Base-by-base conservation (phyloP, 192 early-diverging fungal species). In the Entomortierella parvispora region DNA sequence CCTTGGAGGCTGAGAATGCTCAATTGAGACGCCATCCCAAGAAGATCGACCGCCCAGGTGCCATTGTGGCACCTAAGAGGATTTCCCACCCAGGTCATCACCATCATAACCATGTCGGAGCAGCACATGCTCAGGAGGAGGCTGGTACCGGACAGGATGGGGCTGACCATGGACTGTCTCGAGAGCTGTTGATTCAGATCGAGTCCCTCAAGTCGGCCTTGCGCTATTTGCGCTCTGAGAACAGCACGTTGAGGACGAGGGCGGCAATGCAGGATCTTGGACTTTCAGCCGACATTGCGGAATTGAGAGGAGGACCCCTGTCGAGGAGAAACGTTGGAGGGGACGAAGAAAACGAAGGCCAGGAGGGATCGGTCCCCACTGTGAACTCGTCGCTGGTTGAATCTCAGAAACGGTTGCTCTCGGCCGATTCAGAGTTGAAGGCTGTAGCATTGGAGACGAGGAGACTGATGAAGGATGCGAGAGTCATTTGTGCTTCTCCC, bases 171-270 rank as follows among this genome's bases (percentile, higher is more conserved):
- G 64, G 65, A 58, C 60, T 47, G 51, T 63, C 42, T 29, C 52
- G 47, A 31, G 76, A 60, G 0, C 57, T 81, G 46, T 4, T 80
- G 55, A 57, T 80, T 64, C 77, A 89, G 89, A 78, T 90, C 60
- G 86, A 93, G 72, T 55, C 88, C 31, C 83, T 97, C 45, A 92
- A 91, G 69, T 85, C 89, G 29, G 91, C 93, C 3, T 62, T 96
- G 37, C 81, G 88, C 15, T 95, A 87, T 68, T 52, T 96, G 64
- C 90, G 93, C 32, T 82, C 85, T 52, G 96, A 97, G 71, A 96
- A 96, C 79, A 85, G 91, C 25, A 88, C 91, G 10, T 65, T 97
- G 66, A 94, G 93, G 59, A 86, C 87, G 8, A 75, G 80, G 23
- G 85, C 85, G 22, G 71, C 88, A 1, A 58, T 87, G 67, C 40